These are phyloP conservation scores for Apostasia shenzhenica DNA, from an alignment of 106 monocot genomes.

Conservation along the genomic window DNA sequence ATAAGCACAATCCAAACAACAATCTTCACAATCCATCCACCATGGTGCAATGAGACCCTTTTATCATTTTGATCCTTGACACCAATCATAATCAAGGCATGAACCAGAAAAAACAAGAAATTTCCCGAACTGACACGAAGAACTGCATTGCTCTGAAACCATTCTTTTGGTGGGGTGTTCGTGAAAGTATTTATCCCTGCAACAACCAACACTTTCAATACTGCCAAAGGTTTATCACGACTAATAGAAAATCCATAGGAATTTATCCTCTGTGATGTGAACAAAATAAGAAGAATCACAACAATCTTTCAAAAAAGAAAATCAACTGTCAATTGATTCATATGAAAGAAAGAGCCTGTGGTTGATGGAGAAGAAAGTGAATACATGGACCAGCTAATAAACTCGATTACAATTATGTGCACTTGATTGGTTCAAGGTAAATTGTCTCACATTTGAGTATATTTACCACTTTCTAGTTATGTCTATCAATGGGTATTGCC, in stretches of 20 bases:
- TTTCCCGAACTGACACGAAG: conserved; percentile 91
- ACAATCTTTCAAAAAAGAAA: too few relatives aligned
- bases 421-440: too few relatives aligned
- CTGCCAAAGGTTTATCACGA: too few relatives aligned
- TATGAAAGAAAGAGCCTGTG: too few relatives aligned
- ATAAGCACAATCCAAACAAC: conserved; percentile 61
- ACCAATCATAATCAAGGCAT: conserved; percentile 87
- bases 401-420: too few relatives aligned
- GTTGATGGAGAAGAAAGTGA: too few relatives aligned
- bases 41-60: conserved; percentile 89
- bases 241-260: neutral
- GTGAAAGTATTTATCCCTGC: conserved; percentile 90
- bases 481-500: too few relatives aligned
- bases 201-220: conserved; percentile 5
- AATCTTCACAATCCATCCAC: conserved; percentile 84
- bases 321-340: too few relatives aligned
- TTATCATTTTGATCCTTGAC: conserved; percentile 90
- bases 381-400: too few relatives aligned
- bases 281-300: neutral
- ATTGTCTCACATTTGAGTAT: too few relatives aligned
- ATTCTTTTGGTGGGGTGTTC: conserved; percentile 73
- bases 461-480: too few relatives aligned
- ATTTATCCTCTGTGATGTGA: neutral
- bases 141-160: conserved; percentile 84
- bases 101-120: conserved; percentile 79